Evolutionary conservation across 768 basidiomycete species (phyloP).

Genomic region (Boletales sp.): DNA sequence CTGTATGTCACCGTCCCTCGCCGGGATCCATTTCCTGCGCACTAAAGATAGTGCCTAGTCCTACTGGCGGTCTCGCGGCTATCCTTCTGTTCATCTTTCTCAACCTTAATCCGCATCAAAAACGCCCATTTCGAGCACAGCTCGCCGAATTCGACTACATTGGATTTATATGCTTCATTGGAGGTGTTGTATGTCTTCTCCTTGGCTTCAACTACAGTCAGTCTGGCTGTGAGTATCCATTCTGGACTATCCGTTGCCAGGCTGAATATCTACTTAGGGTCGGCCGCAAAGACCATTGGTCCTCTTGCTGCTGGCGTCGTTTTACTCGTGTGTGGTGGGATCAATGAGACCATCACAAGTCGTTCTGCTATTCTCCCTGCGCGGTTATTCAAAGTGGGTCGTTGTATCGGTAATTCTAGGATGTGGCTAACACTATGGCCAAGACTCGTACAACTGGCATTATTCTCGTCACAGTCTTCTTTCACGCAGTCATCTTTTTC

Average conservation of each 20-base stretch:
- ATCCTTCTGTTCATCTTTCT: constrained; percentile 67
- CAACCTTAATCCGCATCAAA: constrained; percentile 70
- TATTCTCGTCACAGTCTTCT: constrained; percentile 52
- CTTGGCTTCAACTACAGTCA: constrained; percentile 74
- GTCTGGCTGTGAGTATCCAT: constrained; percentile 49
- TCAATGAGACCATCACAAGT: constrained; percentile 63
- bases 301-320: constrained; percentile 55
- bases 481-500: constrained; percentile 68
- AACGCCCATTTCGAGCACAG: constrained; percentile 54
- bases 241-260: neutral
- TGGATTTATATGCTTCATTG: constrained; percentile 60
- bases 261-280: constrained; percentile 40
- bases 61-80: constrained; percentile 67
- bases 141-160: constrained; percentile 67
- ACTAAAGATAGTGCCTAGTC: constrained; percentile 39
- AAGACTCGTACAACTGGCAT: constrained; percentile 70
- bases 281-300: constrained; percentile 54
- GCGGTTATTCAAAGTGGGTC: constrained; percentile 62
- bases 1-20: constrained; percentile 39
- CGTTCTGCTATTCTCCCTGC: constrained; percentile 72
- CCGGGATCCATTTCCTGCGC: neutral
- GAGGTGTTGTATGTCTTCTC: constrained; percentile 61
- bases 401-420: neutral
- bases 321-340: constrained; percentile 45
- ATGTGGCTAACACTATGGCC: neutral